phyloP scores from a whole-genome alignment of 1,139 yeast species.

The Kodamaea alishanica region DNA sequence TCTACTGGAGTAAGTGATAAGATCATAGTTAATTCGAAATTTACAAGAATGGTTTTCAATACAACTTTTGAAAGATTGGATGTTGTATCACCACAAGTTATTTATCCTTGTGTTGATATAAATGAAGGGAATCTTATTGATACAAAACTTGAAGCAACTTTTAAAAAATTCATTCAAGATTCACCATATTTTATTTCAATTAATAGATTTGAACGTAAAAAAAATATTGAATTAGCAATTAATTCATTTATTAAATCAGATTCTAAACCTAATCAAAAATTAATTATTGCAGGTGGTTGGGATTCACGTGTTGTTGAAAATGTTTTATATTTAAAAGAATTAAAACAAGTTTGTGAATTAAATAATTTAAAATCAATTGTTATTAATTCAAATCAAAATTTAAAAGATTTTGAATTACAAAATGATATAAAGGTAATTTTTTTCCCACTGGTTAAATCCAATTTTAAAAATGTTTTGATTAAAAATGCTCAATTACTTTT shows the following conservation, averaged over 20 bases:
- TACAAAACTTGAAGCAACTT: constrained; percentile 23
- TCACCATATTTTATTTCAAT: constrained; percentile 60
- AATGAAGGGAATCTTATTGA: constrained; percentile 19
- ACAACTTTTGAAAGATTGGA: constrained; percentile 54
- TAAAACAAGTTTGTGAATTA: constrained; percentile 47
- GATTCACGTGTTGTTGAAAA: constrained; percentile 76
- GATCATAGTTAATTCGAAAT: constrained; percentile 81
- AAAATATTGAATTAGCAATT: constrained; percentile 76
- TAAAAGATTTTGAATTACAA: constrained; percentile 1
- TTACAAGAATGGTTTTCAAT: constrained; percentile 69
- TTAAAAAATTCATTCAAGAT: constrained; percentile 30
- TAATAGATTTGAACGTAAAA: constrained; percentile 85
- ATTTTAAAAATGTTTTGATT: constrained; percentile 63
- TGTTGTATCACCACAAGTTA: constrained; percentile 55
- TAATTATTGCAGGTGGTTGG: constrained; percentile 90
- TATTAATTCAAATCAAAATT: constrained; percentile 35
- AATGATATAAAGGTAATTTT: constrained; percentile 48
- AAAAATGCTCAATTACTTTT: constrained; percentile 56
- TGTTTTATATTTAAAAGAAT: constrained; percentile 62
- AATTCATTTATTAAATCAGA: constrained; percentile 37
- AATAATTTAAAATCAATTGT: constrained; percentile 47
- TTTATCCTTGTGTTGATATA: constrained; percentile 83
- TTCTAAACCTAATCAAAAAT: constrained; percentile 28
- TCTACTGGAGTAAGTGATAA: constrained; percentile 74
- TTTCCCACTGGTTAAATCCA: constrained; percentile 72